phyloP scores from a whole-genome alignment of 805 yeast species.

The Lipomyces orientalis region DNA sequence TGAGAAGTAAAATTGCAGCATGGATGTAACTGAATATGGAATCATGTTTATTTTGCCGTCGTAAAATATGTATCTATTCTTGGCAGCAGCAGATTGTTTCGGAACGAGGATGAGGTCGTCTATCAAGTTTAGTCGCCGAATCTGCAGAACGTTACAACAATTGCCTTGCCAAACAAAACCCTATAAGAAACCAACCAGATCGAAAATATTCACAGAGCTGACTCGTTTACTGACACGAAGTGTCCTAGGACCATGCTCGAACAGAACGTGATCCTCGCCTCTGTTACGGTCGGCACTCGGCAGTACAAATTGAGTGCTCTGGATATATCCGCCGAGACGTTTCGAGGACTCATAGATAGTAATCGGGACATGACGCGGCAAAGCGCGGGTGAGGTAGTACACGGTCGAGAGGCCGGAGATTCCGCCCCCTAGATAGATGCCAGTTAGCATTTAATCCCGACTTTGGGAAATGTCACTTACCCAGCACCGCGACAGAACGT shows the following conservation, averaged over 20 bases:
- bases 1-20: conserved; percentile 22
- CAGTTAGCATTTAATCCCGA: neutral
- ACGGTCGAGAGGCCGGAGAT: conserved; percentile 81
- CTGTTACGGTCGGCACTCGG: neutral
- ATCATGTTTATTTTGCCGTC: conserved; percentile 35
- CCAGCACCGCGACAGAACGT: conserved; percentile 19
- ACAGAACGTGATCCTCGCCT: conserved; percentile 41
- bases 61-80: conserved; percentile 33
- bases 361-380: conserved; percentile 45
- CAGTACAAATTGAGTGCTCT: conserved; percentile 43
- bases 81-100: conserved; percentile 60
- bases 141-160: conserved; percentile 34
- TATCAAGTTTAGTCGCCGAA: conserved; percentile 52
- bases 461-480: neutral
- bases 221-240: conserved; percentile 60
- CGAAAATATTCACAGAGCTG: conserved; percentile 62
- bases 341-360: conserved; percentile 62
- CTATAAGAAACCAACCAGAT: conserved; percentile 51
- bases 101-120: conserved; percentile 65
- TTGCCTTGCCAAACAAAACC: neutral
- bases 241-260: conserved; percentile 93
- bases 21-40: conserved; percentile 38
- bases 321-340: conserved; percentile 82
- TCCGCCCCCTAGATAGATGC: conserved; percentile 67
- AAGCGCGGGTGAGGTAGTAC: conserved; percentile 54